Evolutionary conservation across 352 stramenopile species (phyloP).

Genomic region (Pythium pyrilobum): DNA sequence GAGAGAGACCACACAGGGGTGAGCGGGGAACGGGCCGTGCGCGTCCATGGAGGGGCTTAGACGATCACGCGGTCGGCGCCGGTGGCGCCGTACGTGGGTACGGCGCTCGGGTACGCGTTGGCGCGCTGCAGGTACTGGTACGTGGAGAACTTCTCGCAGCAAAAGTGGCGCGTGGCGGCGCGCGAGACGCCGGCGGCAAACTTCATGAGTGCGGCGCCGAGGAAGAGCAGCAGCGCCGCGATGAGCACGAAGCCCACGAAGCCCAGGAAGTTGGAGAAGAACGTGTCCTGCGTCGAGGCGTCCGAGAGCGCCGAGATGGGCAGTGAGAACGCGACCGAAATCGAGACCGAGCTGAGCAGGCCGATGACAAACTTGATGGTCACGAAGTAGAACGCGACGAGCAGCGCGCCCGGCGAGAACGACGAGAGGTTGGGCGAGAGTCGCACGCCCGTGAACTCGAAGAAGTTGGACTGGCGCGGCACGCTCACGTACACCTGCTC

Average conservation of each 20-base stretch:
- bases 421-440: constrained; percentile 42
- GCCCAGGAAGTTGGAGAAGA: constrained; percentile 35
- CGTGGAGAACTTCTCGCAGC: constrained; percentile 52
- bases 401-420: constrained; percentile 35
- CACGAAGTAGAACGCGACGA: constrained; percentile 53
- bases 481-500: constrained; percentile 46
- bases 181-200: constrained; percentile 36
- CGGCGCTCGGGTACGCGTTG: constrained; percentile 11
- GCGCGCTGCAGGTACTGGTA: constrained; percentile 33
- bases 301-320: constrained; percentile 35
- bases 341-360: constrained; percentile 41
- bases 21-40: too few relatives aligned
- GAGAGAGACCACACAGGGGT: too few relatives aligned
- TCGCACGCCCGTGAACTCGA: constrained; percentile 41
- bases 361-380: constrained; percentile 53
- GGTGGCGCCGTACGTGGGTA: constrained; percentile 32
- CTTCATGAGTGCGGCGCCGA: constrained; percentile 56
- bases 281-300: constrained; percentile 26
- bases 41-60: too few relatives aligned
- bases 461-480: constrained; percentile 22
- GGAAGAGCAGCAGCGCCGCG: constrained; percentile 35
- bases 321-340: constrained; percentile 52
- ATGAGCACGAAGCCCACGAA: constrained; percentile 42
- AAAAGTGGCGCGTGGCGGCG: constrained; percentile 56
- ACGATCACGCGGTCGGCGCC: constrained; percentile 3